Base-by-base conservation (phyloP, 2,329 filamentous ascomycete species). In the Raffaelea arxii region DNA sequence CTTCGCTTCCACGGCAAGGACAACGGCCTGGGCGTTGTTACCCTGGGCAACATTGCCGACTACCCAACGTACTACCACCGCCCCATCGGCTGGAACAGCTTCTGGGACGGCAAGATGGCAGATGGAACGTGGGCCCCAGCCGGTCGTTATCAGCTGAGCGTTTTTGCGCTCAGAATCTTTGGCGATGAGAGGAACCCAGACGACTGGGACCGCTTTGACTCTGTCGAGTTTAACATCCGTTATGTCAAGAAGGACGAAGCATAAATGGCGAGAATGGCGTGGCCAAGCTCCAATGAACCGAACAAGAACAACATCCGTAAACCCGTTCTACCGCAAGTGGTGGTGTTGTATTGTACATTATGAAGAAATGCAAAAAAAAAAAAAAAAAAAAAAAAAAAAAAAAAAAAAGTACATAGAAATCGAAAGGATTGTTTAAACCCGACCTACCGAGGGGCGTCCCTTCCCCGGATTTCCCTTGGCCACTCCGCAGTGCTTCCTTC, bases 281-380 rank as follows among this genome's bases (percentile, higher is more conserved):
- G 51, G 16, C 9, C 10, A 16, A 32, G 27, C 9, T 9, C 27
- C 10, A 32, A 16, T 16, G 27, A 32, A 32, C 77, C 85, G 21
- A 90, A 87, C 57, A 80, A 94, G 73, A 83, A 66, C 70, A 77
- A 67, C n/a, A n/a, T n/a, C n/a, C n/a, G n/a, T n/a, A n/a, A n/a
- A n/a, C n/a, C n/a, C n/a, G n/a, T n/a, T n/a, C n/a, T n/a, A n/a
- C n/a, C n/a, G n/a, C n/a, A n/a, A n/a, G n/a, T n/a, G n/a, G n/a
- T 7, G 41, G 19, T 9, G 21, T 25, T 22, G 43, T 24, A n/a
- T 44, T 24, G n/a, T 37, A 19, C 7, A 9, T 27, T 25, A 10
- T 23, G 6, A 32, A 32, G 27, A 32, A 32, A 32, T 10, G 27
- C 27, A 32, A 32, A 16, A 9, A 16, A 32, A 16, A 16, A 32